These are phyloP conservation scores for Erythrophleum ivorense DNA, from an alignment of 331 rosid species.

Conservation along the genomic window DNA sequence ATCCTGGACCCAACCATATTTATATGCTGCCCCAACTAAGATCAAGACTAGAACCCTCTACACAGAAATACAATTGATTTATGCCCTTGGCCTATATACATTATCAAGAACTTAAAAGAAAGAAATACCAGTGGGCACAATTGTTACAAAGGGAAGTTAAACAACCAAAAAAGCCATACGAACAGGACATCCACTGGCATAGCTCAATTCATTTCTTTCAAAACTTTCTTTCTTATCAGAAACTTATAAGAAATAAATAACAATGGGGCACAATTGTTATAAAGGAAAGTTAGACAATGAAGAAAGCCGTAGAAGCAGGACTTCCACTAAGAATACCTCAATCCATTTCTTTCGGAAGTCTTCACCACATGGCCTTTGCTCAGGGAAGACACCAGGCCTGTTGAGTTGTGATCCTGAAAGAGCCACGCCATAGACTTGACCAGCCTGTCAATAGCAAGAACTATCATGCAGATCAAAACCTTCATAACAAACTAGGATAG, in stretches of 20 bases:
- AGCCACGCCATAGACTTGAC: slow-evolving; percentile 90
- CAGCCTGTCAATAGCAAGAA: slow-evolving; percentile 73
- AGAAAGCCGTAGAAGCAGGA: slow-evolving; percentile 11
- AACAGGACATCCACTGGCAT: slow-evolving; percentile 17
- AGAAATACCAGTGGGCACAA: slow-evolving; percentile 13
- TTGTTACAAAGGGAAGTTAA: slow-evolving; percentile 1
- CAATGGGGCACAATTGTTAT: neutral
- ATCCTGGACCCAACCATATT: slow-evolving; percentile 8
- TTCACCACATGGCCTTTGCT: slow-evolving; percentile 72
- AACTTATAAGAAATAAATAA: neutral
- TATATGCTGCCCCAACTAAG: neutral
- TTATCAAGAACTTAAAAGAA: neutral
- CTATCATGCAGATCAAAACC: slow-evolving; percentile 42
- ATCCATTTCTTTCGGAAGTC: slow-evolving; percentile 88
- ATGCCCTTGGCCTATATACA: neutral
- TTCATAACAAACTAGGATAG: slow-evolving; percentile 30
- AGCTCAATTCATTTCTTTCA: slow-evolving; percentile 59
- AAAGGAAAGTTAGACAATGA: neutral
- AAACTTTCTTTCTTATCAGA: neutral
- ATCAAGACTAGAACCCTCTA: slow-evolving; percentile 14
- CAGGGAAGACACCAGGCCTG: slow-evolving; percentile 81
- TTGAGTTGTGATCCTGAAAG: slow-evolving; percentile 77
- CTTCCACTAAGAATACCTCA: slow-evolving; percentile 61
- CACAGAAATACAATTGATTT: neutral
- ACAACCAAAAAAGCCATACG: neutral